Percentiles rank a stretch among this genome's conserved stretches.
Evolutionary conservation across 805 yeast genomes (phyloP).

Genomic region (Maudiozyma pseudohumilis): DNA sequence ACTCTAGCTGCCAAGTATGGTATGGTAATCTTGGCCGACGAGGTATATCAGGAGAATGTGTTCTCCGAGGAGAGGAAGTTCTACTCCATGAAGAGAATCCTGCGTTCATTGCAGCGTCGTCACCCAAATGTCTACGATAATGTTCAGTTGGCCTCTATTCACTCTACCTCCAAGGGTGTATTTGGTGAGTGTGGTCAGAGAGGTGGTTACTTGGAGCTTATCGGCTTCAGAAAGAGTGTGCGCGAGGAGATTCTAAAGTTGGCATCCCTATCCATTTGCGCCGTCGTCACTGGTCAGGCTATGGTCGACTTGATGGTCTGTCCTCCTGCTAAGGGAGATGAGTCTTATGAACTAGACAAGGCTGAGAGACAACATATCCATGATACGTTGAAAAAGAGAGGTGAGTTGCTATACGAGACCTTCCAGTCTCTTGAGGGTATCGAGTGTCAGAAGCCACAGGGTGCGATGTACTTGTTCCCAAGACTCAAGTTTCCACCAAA

Average conservation of each 20-base stretch:
- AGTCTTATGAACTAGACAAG: conserved; percentile 56
- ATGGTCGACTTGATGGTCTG: conserved; percentile 83
- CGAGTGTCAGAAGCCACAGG: conserved; percentile 78
- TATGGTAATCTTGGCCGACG: conserved; percentile 86
- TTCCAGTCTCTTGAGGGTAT: conserved; percentile 74
- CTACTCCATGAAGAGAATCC: conserved; percentile 70
- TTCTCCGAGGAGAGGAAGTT: conserved; percentile 61
- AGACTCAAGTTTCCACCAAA: conserved; percentile 53
- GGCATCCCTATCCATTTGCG: conserved; percentile 86
- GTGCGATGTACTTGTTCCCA: conserved; percentile 97
- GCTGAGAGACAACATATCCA: conserved; percentile 56
- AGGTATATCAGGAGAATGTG: conserved; percentile 91
- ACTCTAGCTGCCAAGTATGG: conserved; percentile 77
- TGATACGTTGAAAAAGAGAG: conserved; percentile 51
- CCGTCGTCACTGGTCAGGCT: conserved; percentile 92
- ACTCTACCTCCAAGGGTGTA: conserved; percentile 96
- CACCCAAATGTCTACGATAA: conserved; percentile 47
- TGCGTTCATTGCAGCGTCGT: conserved; percentile 49
- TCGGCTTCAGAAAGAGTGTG: conserved; percentile 66
- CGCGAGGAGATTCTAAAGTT: conserved; percentile 65
- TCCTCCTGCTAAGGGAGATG: conserved; percentile 78
- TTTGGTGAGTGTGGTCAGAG: conserved; percentile 99
- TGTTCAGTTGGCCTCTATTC: conserved; percentile 85
- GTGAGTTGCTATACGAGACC: conserved; percentile 55
- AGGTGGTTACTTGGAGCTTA: conserved; percentile 95